Percentiles rank a stretch among this genome's conserved stretches.
phyloP scores from a whole-genome alignment of 495 filamentous ascomycete species.

The Mycothermus thermophilus region DNA sequence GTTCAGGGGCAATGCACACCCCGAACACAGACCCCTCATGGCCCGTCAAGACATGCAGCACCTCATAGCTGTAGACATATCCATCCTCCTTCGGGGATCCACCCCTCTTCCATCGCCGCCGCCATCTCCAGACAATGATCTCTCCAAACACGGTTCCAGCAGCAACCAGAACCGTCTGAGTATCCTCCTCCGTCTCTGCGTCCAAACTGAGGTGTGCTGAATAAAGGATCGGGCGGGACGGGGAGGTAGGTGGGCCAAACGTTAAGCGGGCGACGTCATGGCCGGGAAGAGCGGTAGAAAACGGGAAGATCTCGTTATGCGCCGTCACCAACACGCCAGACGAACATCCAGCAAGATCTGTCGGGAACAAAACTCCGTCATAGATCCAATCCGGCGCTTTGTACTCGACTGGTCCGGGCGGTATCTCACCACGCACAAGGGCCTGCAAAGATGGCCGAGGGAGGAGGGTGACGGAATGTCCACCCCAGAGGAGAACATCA shows the following conservation, averaged over 20 bases:
- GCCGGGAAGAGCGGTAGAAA: conserved; percentile 9
- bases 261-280: conserved; percentile 1
- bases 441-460: conserved; percentile 11
- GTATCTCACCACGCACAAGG: conserved; percentile 9
- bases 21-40: conserved; percentile 94
- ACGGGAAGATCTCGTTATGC: conserved; percentile 57
- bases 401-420: conserved; percentile 3
- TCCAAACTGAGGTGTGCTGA: conserved; percentile 59
- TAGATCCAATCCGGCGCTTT: conserved; percentile 69
- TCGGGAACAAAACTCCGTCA: conserved; percentile 47
- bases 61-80: conserved; percentile 26
- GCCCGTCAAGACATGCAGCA: conserved; percentile 65
- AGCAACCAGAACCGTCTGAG: conserved; percentile 61
- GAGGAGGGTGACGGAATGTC: conserved; percentile 22
- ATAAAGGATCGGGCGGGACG: conserved; percentile 76
- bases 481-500: conserved; percentile 45
- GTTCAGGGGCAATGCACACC: conserved; percentile 59
- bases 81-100: too few species aligned
- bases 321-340: conserved; percentile 53
- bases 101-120: too few species aligned
- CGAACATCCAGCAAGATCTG: not conserved
- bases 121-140: conserved; percentile 78
- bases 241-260: conserved; percentile 40
- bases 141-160: conserved; percentile 91
- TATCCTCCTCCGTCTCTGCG: conserved; percentile 36